Percentiles rank a stretch among this genome's conserved stretches.
Conservation (phyloP, 176 grass and related monocot species). For the Tuctoria greenei region DNA sequence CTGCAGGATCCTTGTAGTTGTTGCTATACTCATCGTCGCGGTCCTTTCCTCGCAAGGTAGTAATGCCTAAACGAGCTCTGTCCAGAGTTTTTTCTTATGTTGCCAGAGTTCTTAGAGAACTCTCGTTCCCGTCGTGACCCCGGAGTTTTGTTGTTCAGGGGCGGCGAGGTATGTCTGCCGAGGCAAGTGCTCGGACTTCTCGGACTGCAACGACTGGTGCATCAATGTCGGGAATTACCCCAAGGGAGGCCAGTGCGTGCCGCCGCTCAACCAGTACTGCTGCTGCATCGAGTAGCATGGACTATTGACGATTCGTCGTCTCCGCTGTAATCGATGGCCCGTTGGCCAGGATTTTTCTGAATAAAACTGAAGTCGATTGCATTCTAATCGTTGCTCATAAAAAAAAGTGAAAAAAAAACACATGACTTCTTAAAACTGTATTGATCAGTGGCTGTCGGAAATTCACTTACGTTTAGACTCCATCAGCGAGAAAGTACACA, state of each 20-base stretch:
- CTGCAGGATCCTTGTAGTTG: conserved; percentile 31
- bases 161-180: conserved; percentile 17
- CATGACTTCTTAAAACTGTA: too few relatives aligned
- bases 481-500: too few relatives aligned
- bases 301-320: neutral
- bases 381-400: too few relatives aligned
- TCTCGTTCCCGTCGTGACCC: neutral
- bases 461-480: too few relatives aligned
- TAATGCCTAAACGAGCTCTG: neutral
- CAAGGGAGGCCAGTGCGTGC: conserved; percentile 36
- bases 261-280: conserved; percentile 37
- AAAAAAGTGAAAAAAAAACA: too few relatives aligned
- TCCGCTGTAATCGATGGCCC: neutral
- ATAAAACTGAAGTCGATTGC: too few relatives aligned
- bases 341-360: neutral
- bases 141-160: neutral
- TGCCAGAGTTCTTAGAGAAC: neutral
- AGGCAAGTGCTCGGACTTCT: conserved; percentile 40
- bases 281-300: conserved; percentile 17
- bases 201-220: conserved; percentile 29
- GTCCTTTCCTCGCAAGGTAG: conserved; percentile 21
- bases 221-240: conserved; percentile 11
- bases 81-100: neutral
- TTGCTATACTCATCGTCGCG: neutral
- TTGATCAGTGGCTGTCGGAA: too few relatives aligned